A percentile compares a stretch with the other conserved stretches of the same genome.
These are phyloP conservation scores for Melampsora occidentalis DNA, from an alignment of 1,284 basidiomycete species.

Conservation along the genomic window DNA sequence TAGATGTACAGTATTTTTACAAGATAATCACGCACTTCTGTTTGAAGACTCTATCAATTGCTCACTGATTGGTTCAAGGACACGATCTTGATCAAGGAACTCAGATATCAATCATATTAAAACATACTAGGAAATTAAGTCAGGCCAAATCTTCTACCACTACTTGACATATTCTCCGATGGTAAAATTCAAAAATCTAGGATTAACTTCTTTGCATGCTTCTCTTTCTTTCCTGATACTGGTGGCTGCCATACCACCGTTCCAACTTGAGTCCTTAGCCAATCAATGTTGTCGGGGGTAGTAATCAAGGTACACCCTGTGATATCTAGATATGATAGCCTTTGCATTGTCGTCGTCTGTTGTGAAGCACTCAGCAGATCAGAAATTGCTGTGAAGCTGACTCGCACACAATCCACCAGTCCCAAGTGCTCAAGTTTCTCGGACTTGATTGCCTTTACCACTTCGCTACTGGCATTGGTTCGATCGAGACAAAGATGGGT, in stretches of 20 bases:
- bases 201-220: slow-evolving; percentile 5
- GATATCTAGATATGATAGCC: slow-evolving; percentile 17
- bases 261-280: slow-evolving; percentile 11
- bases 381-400: slow-evolving; percentile 2
- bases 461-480: slow-evolving; percentile 4
- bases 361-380: background rate
- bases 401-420: slow-evolving; percentile 15
- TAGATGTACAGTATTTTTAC: no score
- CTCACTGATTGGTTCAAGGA: no score
- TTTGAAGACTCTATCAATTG: no score
- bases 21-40: no score
- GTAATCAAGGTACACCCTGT: slow-evolving; percentile 33
- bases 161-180: no score
- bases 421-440: slow-evolving; percentile 14
- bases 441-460: slow-evolving; percentile 16
- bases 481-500: slow-evolving; percentile 12
- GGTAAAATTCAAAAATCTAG: slow-evolving; percentile 7
- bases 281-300: slow-evolving; percentile 27
- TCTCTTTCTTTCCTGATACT: background rate
- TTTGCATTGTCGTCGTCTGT: background rate
- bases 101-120: no score
- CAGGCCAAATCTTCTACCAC: no score
- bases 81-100: no score
- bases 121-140: no score
- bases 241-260: background rate